Evolutionary conservation across 192 early-diverging fungal genomes (phyloP).

Genomic region (Chytriomyces confervae): DNA sequence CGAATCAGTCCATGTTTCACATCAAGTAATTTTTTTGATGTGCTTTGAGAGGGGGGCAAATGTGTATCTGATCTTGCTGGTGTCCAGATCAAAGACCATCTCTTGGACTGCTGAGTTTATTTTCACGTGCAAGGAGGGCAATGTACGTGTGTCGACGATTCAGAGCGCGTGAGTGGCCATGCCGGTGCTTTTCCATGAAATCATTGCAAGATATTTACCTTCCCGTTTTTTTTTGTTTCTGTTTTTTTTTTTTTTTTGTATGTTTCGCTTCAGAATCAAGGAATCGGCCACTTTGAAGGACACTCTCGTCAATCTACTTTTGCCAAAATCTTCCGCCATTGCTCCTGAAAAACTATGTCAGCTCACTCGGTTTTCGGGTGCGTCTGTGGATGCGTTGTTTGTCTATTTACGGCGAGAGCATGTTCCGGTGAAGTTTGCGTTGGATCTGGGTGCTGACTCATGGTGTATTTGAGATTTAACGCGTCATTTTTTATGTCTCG

Average conservation of each 20-base stretch:
- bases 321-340: not conserved
- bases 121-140: not conserved
- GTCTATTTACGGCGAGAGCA: constrained; percentile 17
- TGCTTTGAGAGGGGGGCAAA: no score
- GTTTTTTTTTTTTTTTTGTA: no score
- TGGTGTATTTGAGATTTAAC: not conserved
- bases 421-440: not conserved
- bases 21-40: no score
- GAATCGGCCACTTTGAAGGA: not conserved
- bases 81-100: constrained; percentile 14
- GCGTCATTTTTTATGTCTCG: not conserved
- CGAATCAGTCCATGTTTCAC: not conserved
- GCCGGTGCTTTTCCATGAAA: not conserved
- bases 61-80: no score
- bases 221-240: no score
- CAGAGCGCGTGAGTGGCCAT: not conserved
- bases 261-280: not conserved
- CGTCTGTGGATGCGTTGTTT: not conserved
- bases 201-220: not conserved
- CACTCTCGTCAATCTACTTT: not conserved
- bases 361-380: not conserved
- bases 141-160: not conserved
- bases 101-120: not conserved
- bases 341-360: not conserved
- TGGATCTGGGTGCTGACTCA: not conserved